Evolutionary conservation across 768 basidiomycete genomes (phyloP), one percentile per base, ranked within the genome.

Genomic region (Cubamyces sp.): DNA sequence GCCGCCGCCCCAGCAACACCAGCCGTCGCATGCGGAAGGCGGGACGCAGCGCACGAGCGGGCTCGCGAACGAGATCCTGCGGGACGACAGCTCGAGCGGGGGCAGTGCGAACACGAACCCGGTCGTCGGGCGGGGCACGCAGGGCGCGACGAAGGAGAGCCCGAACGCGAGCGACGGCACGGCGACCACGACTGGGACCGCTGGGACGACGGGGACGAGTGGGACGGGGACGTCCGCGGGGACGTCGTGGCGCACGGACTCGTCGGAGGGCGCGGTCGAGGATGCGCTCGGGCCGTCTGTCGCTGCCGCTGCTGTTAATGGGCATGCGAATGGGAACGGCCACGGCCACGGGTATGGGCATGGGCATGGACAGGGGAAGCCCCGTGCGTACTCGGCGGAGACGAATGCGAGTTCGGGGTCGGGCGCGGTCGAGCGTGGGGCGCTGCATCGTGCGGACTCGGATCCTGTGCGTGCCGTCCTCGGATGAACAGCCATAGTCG

Each of bases 1-100:
- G 11, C 66, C 68, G 15, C 3, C 48, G 34, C 18, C 41, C n/a
- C 55, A 50, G 11, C 8, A 18, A 43, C 15, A 18, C 19, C 40
- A 48, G 42, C 16, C 46, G 48, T 21, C 41, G 49, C 41, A 51
- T 11, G 43, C 30, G 4, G 40, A 21, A 16, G 50, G 26, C 19
- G 47, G 48, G 3, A 30, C 34, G 42, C 42, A 43, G 57, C 48
- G 65, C 19, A 61, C 69, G 42, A 73, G 70, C 65, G 69, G 69
- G 56, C 69, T 73, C n/a, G 68, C 71, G 48, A 54, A 69, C 62
- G 74, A 74, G 65, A 69, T 75, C 21, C 9, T 67, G 54, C 61
- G 51, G 15, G 67, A 66, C 8, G 65, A 61, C 52, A 45, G 55
- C 26, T 28, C 51, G 18, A 61, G 57, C 43, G 54, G 60, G 25